Percentiles rank a stretch among this genome's conserved stretches.
These are phyloP conservation scores for Aspergillus glaucus DNA, from an alignment of 2,329 filamentous ascomycete genomes.

Conservation along the genomic window DNA sequence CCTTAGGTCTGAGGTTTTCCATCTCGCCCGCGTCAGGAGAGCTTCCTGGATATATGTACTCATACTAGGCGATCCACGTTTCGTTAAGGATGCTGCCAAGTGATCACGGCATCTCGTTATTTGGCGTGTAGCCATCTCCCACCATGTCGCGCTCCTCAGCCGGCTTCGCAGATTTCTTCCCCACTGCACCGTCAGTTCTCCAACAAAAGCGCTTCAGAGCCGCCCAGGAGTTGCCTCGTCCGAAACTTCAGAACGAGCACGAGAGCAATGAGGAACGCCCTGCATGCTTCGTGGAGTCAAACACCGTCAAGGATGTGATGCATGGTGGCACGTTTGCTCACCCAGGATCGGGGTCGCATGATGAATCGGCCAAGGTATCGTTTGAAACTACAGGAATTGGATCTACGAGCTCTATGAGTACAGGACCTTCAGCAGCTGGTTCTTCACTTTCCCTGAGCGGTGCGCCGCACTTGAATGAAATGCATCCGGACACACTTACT, in stretches of 20 bases:
- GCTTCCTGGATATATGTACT: conserved; percentile 16
- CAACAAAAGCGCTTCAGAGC: conserved; percentile 42
- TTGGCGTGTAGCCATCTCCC: conserved; percentile 40
- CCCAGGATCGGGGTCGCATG: conserved; percentile 6
- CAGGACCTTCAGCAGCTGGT: conserved; percentile 66
- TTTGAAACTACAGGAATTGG: conserved; percentile 56
- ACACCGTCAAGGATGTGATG: conserved; percentile 5
- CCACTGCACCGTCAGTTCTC: conserved; percentile 63
- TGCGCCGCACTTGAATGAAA: conserved; percentile 52
- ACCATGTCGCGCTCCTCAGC: conserved; percentile 75
- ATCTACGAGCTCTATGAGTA: conserved; percentile 67
- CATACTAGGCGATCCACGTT: conserved; percentile 12
- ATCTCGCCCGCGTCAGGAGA: conserved; percentile 11
- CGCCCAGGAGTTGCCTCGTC: conserved; percentile 56
- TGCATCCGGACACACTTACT: conserved; percentile 51
- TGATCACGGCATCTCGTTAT: conserved; percentile 25
- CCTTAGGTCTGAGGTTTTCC: not conserved
- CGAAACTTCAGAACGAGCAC: conserved; percentile 37
- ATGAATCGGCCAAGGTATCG: conserved; percentile 11
- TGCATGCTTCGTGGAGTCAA: conserved; percentile 6
- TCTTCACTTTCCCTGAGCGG: conserved; percentile 44
- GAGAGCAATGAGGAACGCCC: conserved; percentile 13
- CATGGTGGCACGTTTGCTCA: conserved; percentile 12
- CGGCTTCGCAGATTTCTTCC: conserved; percentile 83
- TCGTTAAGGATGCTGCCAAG: conserved; percentile 36